Percentiles rank a stretch among this genome's conserved stretches.
Evolutionary conservation across 768 basidiomycete genomes (phyloP).

Genomic region (Xerocomus spinulosus): DNA sequence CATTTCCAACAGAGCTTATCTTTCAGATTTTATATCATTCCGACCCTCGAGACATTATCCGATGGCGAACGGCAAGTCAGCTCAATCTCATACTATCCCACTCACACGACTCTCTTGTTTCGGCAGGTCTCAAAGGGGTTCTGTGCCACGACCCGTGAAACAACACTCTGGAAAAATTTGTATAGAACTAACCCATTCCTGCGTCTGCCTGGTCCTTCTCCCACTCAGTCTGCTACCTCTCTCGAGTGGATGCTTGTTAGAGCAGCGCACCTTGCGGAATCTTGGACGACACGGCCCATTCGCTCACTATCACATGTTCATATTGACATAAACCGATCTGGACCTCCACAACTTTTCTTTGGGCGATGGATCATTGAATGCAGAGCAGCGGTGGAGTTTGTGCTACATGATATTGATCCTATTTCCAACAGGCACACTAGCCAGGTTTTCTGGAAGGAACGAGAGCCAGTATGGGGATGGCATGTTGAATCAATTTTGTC

Average conservation of each 20-base stretch:
- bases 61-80: constrained; percentile 1
- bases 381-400: not conserved
- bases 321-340: not conserved
- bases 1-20: not conserved
- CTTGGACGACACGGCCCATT: constrained; percentile 4
- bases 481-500: not conserved
- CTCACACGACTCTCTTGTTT: not conserved
- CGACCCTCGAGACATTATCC: not conserved
- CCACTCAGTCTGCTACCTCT: not conserved
- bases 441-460: not conserved
- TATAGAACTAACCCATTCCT: not conserved
- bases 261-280: not conserved
- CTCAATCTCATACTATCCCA: not conserved
- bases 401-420: not conserved
- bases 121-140: constrained; percentile 7
- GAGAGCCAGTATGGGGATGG: not conserved
- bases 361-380: constrained; percentile 3
- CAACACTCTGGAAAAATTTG: not conserved
- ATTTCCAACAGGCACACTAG: not conserved
- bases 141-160: not conserved
- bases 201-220: not conserved
- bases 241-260: constrained; percentile 3
- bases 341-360: not conserved
- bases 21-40: not conserved
- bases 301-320: not conserved